Conservation (phyloP, 148 eudicot genomes). For the Heliamphora exappendiculata region DNA sequence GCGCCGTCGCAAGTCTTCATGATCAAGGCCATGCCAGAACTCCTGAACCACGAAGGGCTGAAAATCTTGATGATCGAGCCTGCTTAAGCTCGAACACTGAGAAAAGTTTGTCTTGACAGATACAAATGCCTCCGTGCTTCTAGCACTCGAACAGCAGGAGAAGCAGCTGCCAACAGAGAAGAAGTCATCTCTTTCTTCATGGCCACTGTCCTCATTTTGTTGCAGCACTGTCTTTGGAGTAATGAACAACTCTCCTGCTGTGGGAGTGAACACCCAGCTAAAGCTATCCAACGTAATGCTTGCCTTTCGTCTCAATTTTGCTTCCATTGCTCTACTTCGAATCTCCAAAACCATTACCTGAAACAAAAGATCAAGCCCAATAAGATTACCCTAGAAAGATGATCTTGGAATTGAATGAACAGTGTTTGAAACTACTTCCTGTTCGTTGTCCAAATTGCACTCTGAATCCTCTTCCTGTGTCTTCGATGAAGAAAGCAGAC, state of each 20-base stretch:
- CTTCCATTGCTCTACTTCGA: conserved; percentile 59
- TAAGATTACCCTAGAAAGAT: neutral
- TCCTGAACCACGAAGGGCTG: neutral
- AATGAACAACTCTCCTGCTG: conserved; percentile 28
- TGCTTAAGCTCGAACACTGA: conserved; percentile 38
- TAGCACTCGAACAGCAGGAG: conserved; percentile 42
- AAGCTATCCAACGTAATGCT: conserved; percentile 28
- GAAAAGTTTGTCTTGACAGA: conserved; percentile 51
- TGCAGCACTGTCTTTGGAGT: conserved; percentile 5
- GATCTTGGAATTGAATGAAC: neutral
- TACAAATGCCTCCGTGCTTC: conserved; percentile 44
- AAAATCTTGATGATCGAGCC: conserved; percentile 25
- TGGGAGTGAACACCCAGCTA: conserved; percentile 35
- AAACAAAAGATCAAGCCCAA: neutral
- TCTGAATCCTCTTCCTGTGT: conserved; percentile 31
- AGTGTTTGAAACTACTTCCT: conserved; percentile 35
- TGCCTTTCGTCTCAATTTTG: conserved; percentile 41
- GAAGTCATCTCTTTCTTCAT: conserved; percentile 49
- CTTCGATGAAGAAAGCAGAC: conserved; percentile 22
- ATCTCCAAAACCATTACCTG: conserved; percentile 64
- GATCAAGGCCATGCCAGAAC: conserved; percentile 21
- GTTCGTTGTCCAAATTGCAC: conserved; percentile 38
- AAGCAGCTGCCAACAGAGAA: conserved; percentile 45
- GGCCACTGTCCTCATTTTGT: conserved; percentile 13
- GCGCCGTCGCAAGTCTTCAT: conserved; percentile 25